Evolutionary conservation across 495 filamentous ascomycete species (phyloP), one percentile per base, ranked within the genome.

Genomic region (Talaromyces thailandensis): DNA sequence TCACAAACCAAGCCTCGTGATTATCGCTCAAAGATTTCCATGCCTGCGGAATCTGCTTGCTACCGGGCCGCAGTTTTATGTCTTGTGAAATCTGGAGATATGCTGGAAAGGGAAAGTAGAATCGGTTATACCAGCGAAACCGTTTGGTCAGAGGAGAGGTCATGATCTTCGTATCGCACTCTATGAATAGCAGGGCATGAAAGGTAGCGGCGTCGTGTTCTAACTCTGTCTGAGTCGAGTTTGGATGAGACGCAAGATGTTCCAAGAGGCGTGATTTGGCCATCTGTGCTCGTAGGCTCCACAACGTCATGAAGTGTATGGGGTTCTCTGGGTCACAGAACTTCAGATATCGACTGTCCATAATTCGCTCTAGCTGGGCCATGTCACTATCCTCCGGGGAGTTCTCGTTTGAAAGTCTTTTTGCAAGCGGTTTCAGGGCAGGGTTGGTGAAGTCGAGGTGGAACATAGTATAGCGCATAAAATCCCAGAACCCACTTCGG

Each of bases 21-120:
- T 84, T 82, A 1, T 81, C 75, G 64, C 73, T 77, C 76, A 84
- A 78, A 1, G 70, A 57, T 9, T 76, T 63, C 83, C 83, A 86
- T 6, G 71, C 71, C 26, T 67, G 26, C 59, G 68, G 64, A 24
- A 75, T 71, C 7, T 75, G 67, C 6, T 67, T 45, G 9, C 60
- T 45, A 14, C 60, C 11, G 52, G 81, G 80, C 29, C 75, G 72
- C 58, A 63, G 69, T 50, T 65, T 71, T 50, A 84, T 59, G 43
- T 81, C 72, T 63, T 82, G 75, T 4, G 76, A 53, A n/a, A 83
- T 58, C 32, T 82, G 74, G 18, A 81, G 61, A 63, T 84, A 85
- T 6, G 75, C 80, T 0, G 76, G 76, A 45, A 84, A 78, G 6
- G 82, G 84, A 66, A 85, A 85, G 64, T 85, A 60, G 24, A 73